Base-by-base conservation (phyloP, 1,284 basidiomycete genomes). In the Ustilago tritici region DNA sequence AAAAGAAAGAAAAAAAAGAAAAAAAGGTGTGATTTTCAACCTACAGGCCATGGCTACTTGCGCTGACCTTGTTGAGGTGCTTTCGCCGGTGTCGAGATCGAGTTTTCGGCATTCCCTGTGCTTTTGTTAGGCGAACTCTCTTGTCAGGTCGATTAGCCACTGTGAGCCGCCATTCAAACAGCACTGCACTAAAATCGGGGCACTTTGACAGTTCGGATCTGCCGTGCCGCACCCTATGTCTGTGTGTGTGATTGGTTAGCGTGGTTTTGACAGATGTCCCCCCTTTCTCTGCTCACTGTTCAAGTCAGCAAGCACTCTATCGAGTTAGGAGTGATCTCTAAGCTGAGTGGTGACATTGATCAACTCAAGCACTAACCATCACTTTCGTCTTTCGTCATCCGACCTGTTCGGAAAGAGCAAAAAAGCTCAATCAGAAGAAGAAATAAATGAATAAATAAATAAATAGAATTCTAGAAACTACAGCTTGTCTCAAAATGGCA, bases 201-300 rank as follows among this genome's bases (percentile, higher is more conserved):
- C 31, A 50, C 23, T 31, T 50, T 50, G 49, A 50, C 49, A 50
- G 28, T 50, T 50, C 49, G 49, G 49, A 50, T 50, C 49, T 50
- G 6, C 49, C 23, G 31, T 28, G 49, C 28, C 28, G 49, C 14
- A 17, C 23, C 15, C 14, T 28, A 14, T 28, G 11, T 49, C 10
- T 10, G n/a, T 49, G n/a, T 31, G 15, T 7, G 14, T 46, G 10
- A 31, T 32, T 50, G n/a, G 43, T 46, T 46, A 46, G 43, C 43
- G 43, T 46, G 5, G 43, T 46, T 46, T 43, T 43, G 40, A 5
- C n/a, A n/a, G 19, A 46, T n/a, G 36, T 3, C 36, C 36, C 14
- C 36, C 14, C 36, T 46, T 46, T 49, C 46, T 49, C 46, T 23
- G n/a, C n/a, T 49, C 46, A 9, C 23, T 28, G 23, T 23, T 49